phyloP scores from a whole-genome alignment of 805 yeast genomes.

The Lipomyces yamadae region DNA sequence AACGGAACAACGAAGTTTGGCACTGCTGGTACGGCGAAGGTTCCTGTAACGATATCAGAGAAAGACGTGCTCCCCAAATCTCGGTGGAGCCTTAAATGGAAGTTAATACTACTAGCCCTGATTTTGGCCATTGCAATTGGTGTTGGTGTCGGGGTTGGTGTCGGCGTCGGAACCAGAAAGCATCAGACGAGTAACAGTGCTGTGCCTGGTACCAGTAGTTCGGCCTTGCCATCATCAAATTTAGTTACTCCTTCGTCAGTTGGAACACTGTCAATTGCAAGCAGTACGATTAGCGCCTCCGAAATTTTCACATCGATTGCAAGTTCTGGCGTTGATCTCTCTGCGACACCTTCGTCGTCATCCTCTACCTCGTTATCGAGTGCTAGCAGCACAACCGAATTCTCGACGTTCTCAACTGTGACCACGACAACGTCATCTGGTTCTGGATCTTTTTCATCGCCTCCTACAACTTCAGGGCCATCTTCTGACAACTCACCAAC shows the following conservation, averaged over 20 bases:
- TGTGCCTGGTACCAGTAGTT: conserved; percentile 7
- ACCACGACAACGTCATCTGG: background rate
- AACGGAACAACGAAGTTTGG: background rate
- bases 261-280: background rate
- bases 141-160: conserved; percentile 38
- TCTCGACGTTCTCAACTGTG: conserved; percentile 3
- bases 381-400: background rate
- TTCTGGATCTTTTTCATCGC: background rate
- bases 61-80: background rate
- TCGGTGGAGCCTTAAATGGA: conserved; percentile 11
- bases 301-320: background rate
- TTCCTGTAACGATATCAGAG: conserved; percentile 7
- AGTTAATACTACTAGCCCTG: conserved; percentile 13
- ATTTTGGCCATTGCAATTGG: conserved; percentile 33
- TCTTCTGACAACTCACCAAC: background rate
- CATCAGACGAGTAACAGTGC: conserved; percentile 11
- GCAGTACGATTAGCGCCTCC: background rate
- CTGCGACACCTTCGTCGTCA: background rate
- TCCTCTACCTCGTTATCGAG: background rate
- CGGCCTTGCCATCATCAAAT: conserved; percentile 11
- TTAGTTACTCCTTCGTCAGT: background rate
- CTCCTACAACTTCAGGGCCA: background rate
- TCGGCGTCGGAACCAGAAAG: conserved; percentile 30
- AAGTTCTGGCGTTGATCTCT: background rate
- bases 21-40: background rate